Percentiles rank a stretch among this genome's conserved stretches.
These are phyloP conservation scores for Fusarium tjaetaba DNA, from an alignment of 2,329 filamentous ascomycete species.

Conservation along the genomic window DNA sequence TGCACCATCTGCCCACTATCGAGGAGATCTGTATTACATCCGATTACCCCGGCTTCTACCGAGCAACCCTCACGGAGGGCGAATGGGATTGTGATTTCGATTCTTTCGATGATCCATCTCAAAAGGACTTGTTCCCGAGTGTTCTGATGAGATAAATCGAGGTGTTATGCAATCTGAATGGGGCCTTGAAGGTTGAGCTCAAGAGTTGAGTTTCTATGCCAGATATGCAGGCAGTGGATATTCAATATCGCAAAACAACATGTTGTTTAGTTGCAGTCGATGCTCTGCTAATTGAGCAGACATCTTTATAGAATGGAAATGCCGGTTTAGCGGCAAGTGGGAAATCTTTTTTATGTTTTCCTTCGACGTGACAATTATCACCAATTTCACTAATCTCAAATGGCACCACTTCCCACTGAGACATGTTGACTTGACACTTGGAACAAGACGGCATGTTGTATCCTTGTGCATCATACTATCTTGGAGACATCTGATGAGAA, in stretches of 20 bases:
- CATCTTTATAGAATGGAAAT: background rate
- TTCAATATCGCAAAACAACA: too few species aligned
- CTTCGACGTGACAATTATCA: too few species aligned
- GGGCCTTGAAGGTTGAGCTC: background rate
- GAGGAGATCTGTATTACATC: background rate
- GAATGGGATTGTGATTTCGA: accelerated
- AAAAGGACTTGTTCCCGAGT: accelerated
- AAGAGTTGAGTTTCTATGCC: background rate
- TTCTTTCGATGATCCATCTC: background rate
- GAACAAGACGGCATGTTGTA: background rate
- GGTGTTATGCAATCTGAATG: background rate
- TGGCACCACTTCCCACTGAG: background rate
- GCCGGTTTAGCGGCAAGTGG: background rate
- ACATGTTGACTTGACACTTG: background rate
- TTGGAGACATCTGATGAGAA: background rate
- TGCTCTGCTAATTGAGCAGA: too few species aligned
- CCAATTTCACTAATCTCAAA: too few species aligned
- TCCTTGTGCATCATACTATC: accelerated
- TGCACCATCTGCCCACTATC: background rate
- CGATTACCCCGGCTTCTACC: background rate
- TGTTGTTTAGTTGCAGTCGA: too few species aligned
- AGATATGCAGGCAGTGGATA: too few species aligned
- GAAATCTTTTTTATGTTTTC: too few species aligned
- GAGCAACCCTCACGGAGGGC: background rate
- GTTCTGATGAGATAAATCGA: accelerated